Evolutionary conservation across 176 grass and related monocot species (phyloP).

Genomic region (Carex parvula): DNA sequence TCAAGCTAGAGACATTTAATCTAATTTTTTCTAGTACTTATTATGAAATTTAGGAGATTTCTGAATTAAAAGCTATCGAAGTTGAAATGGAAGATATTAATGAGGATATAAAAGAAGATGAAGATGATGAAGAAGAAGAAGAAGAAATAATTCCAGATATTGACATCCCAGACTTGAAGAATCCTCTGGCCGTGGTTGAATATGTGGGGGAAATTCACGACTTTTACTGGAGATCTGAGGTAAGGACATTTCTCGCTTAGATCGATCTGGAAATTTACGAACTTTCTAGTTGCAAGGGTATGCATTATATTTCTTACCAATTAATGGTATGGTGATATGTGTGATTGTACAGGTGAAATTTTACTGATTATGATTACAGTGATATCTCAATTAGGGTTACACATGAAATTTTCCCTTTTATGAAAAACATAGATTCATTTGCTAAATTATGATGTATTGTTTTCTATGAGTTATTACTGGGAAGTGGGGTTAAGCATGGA

Average conservation of each 20-base stretch:
- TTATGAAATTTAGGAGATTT: conserved; percentile 42
- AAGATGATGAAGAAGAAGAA: conserved; percentile 19
- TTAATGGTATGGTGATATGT: background rate
- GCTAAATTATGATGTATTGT: background rate
- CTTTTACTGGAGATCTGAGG: conserved; percentile 66
- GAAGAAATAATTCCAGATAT: conserved; percentile 57
- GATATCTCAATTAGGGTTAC: no score
- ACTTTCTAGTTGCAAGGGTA: no score
- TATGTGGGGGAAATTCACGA: conserved; percentile 79
- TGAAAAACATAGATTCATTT: background rate
- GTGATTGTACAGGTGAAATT: background rate
- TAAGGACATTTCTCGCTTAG: background rate
- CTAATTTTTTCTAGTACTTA: background rate
- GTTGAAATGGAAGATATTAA: conserved; percentile 81
- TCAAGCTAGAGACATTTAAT: background rate
- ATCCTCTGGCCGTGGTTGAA: conserved; percentile 78
- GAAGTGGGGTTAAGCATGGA: background rate
- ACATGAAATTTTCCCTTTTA: background rate
- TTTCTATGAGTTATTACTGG: background rate
- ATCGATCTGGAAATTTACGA: background rate
- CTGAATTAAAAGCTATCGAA: conserved; percentile 62
- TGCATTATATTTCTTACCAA: background rate
- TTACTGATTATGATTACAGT: background rate
- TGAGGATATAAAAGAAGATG: background rate
- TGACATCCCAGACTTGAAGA: conserved; percentile 55